phyloP scores from a whole-genome alignment of 371 early-diverging fungal species.

The Mucor lusitanicus region DNA sequence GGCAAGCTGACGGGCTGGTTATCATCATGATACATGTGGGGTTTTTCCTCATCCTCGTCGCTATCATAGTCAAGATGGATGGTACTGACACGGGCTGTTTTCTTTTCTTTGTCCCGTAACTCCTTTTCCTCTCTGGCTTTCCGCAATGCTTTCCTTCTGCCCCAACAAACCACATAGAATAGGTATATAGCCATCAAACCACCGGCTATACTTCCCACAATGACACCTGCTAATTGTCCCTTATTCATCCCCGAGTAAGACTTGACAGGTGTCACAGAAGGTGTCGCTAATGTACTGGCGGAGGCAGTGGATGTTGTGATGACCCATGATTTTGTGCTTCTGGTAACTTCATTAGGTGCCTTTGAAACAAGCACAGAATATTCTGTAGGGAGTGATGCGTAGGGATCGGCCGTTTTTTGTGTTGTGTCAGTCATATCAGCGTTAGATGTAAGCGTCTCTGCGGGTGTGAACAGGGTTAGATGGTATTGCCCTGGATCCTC shows the following conservation, averaged over 20 bases:
- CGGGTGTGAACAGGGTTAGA: not conserved
- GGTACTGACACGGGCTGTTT: not conserved
- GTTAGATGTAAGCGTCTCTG: no score
- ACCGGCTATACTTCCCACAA: not conserved
- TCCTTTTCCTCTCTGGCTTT: not conserved
- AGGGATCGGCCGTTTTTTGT: not conserved
- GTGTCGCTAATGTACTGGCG: not conserved
- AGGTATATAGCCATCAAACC: not conserved
- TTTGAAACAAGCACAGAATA: not conserved
- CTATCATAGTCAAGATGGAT: not conserved
- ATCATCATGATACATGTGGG: not conserved
- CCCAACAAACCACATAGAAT: not conserved
- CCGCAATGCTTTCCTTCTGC: not conserved
- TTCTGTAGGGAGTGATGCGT: not conserved
- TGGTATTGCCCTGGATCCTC: not conserved
- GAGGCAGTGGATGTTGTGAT: not conserved
- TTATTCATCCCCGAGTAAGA: not conserved
- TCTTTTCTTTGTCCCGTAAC: not conserved
- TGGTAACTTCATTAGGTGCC: not conserved
- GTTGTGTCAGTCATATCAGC: not conserved
- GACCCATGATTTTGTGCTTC: not conserved
- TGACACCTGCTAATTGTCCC: not conserved
- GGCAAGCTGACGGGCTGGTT: not conserved
- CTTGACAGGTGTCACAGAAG: not conserved
- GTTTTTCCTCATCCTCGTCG: not conserved